phyloP scores from a whole-genome alignment of 768 basidiomycete genomes.

The Phanerodontia chrysosporium region DNA sequence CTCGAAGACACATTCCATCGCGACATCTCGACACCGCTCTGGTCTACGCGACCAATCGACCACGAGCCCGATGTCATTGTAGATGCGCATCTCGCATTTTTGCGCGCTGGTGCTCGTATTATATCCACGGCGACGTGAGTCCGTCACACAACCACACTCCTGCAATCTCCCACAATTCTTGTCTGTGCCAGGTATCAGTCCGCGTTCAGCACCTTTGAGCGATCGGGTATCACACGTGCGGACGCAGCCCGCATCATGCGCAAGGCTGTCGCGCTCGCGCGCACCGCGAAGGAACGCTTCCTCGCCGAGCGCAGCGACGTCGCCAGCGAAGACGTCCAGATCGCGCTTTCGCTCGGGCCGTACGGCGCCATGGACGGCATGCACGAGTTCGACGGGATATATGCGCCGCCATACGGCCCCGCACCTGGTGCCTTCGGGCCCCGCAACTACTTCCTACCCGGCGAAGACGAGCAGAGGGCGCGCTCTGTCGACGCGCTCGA shows the following conservation, averaged over 20 bases:
- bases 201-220: conserved; percentile 47
- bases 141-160: no score
- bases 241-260: conserved; percentile 47
- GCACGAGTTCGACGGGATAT: conserved; percentile 71
- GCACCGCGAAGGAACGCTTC: conserved; percentile 39
- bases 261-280: conserved; percentile 49
- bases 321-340: conserved; percentile 28
- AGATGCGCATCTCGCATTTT: conserved; percentile 57
- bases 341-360: conserved; percentile 72
- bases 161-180: no score
- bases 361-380: conserved; percentile 65
- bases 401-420: conserved; percentile 75
- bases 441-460: conserved; percentile 38
- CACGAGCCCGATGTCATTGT: conserved; percentile 50
- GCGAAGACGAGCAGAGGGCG: conserved; percentile 27
- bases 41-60: conserved; percentile 64
- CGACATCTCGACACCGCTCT: conserved; percentile 54
- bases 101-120: conserved; percentile 61
- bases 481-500: conserved; percentile 48
- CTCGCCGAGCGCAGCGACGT: conserved; percentile 14
- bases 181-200: conserved; percentile 62
- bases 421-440: conserved; percentile 17
- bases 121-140: conserved; percentile 68
- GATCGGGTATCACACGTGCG: conserved; percentile 41
- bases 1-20: conserved; percentile 48